Conservation (phyloP, 345 rosid genomes). For the Acer campestre region DNA sequence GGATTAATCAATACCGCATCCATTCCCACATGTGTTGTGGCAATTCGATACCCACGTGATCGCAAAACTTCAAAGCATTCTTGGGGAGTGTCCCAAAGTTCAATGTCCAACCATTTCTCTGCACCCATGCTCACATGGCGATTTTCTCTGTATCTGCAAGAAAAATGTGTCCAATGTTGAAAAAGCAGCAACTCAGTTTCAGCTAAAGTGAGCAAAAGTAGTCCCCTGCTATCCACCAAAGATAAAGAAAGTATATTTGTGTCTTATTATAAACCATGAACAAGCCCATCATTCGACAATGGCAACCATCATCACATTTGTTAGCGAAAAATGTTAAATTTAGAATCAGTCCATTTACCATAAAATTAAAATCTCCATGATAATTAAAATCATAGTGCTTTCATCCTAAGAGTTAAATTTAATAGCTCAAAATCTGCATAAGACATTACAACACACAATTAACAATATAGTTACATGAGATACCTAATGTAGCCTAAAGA, state of each 20-base stretch:
- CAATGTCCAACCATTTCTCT: constrained; percentile 99
- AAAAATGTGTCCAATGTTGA: background rate
- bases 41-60: constrained; percentile 84
- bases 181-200: background rate
- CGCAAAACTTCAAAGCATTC: constrained; percentile 71
- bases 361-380: background rate
- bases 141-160: constrained; percentile 75
- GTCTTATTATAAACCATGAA: background rate
- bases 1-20: constrained; percentile 63
- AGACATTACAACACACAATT: background rate
- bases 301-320: background rate
- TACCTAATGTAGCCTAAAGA: background rate
- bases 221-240: background rate
- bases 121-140: constrained; percentile 99
- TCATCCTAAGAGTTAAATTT: background rate
- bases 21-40: constrained; percentile 85
- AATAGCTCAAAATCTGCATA: background rate
- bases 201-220: background rate
- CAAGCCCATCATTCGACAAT: background rate
- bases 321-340: background rate
- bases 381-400: background rate
- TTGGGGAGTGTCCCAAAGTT: constrained; percentile 79
- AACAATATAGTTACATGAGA: background rate
- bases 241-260: background rate
- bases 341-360: background rate